These are phyloP conservation scores for Mycena leptocephala DNA, from an alignment of 768 basidiomycete species.

Conservation along the genomic window DNA sequence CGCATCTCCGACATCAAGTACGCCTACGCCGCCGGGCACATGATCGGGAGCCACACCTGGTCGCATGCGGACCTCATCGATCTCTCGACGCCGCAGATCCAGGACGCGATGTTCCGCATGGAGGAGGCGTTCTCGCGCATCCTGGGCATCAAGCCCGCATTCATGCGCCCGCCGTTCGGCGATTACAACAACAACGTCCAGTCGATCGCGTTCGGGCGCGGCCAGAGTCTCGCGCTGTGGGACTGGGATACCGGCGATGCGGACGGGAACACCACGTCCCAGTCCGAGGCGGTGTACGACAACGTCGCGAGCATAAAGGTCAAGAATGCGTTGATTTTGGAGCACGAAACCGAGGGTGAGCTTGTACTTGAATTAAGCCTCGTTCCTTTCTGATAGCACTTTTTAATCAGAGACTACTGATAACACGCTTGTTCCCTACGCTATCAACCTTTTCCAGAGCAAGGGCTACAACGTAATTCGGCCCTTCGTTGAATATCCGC, in stretches of 20 bases:
- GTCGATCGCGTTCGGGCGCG: neutral
- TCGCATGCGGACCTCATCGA: neutral
- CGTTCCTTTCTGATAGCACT: neutral
- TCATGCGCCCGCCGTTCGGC: neutral
- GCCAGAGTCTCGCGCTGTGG: too few species aligned
- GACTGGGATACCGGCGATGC: too few species aligned
- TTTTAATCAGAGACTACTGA: neutral
- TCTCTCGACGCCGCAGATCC: neutral
- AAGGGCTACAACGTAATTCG: neutral
- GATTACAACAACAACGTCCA: neutral
- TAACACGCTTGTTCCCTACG: neutral
- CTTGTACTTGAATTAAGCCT: neutral
- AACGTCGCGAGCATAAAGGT: slow-evolving; percentile 37
- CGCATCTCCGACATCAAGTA: neutral
- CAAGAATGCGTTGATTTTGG: slow-evolving; percentile 36
- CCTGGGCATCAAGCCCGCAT: neutral
- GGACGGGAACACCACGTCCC: too few species aligned
- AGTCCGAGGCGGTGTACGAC: too few species aligned
- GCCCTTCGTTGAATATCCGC: neutral
- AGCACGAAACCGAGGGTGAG: slow-evolving; percentile 44
- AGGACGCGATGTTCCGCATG: neutral
- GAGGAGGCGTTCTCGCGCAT: neutral
- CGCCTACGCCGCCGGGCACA: neutral
- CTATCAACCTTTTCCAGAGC: neutral
- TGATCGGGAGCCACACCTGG: neutral